Conservation (phyloP, 495 filamentous ascomycete genomes). For the Neurospora tetraspora region DNA sequence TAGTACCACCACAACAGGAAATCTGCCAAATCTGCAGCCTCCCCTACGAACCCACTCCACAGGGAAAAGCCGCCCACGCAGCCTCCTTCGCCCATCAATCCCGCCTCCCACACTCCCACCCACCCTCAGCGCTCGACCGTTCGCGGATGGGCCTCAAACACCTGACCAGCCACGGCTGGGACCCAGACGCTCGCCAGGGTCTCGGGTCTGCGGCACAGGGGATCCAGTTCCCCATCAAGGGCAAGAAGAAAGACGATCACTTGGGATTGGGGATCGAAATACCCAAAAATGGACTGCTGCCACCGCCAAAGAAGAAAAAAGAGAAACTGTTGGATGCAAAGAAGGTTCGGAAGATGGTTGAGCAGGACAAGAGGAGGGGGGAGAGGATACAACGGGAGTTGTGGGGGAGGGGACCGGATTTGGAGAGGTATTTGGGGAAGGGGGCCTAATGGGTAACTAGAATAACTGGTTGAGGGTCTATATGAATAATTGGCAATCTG, state of each 20-base stretch:
- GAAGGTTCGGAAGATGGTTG: constrained; percentile 49
- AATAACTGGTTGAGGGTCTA: no score
- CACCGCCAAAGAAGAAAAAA: constrained; percentile 35
- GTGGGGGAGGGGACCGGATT: constrained; percentile 52
- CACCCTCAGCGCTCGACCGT: constrained; percentile 78
- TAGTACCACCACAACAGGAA: constrained; percentile 1
- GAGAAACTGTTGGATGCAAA: constrained; percentile 57
- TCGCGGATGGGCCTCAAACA: constrained; percentile 63
- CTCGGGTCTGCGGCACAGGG: constrained; percentile 66
- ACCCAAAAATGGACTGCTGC: constrained; percentile 27
- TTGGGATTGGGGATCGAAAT: constrained; percentile 56
- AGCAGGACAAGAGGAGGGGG: constrained; percentile 50
- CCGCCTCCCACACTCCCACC: constrained; percentile 68
- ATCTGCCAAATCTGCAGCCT: constrained; percentile 27
- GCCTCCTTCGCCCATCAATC: constrained; percentile 73
- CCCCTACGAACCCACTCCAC: constrained; percentile 16
- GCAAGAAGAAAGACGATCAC: constrained; percentile 60
- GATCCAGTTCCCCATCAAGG: constrained; percentile 64
- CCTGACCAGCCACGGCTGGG: constrained; percentile 74
- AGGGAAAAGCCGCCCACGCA: constrained; percentile 44
- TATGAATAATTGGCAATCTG: no score
- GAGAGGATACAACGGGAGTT: constrained; percentile 56
- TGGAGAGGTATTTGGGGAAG: constrained; percentile 60
- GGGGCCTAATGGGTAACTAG: constrained; percentile 3
- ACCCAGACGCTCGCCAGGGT: constrained; percentile 67